Percentiles rank a stretch among this genome's conserved stretches.
These are phyloP conservation scores for Martiniozyma asiatica DNA, from an alignment of 1,139 yeast species.

Conservation along the genomic window DNA sequence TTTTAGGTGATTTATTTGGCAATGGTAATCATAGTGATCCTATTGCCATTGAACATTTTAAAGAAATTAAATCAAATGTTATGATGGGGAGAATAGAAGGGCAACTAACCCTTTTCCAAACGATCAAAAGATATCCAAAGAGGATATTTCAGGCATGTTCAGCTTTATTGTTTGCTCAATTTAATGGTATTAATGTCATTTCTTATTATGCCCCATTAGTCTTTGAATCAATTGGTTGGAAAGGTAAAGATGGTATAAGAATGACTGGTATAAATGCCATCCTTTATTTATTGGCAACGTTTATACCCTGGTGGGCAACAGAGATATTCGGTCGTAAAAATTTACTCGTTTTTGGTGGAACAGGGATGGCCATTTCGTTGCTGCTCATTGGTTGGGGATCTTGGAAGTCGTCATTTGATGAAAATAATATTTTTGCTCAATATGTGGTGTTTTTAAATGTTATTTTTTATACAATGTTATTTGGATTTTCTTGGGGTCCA, in stretches of 20 bases:
- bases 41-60: conserved; percentile 56
- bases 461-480: conserved; percentile 69
- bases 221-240: conserved; percentile 93
- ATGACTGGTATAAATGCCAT: conserved; percentile 89
- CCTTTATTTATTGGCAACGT: conserved; percentile 60
- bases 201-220: conserved; percentile 90
- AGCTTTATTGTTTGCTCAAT: conserved; percentile 83
- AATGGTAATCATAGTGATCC: conserved; percentile 45
- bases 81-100: conserved; percentile 72
- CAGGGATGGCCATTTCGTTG: conserved; percentile 66
- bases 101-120: conserved; percentile 54
- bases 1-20: conserved; percentile 69
- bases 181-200: conserved; percentile 86
- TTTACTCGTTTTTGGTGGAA: conserved; percentile 63
- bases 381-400: conserved; percentile 56
- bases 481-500: conserved; percentile 90
- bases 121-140: conserved; percentile 57
- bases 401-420: conserved; percentile 17
- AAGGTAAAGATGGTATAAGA: conserved; percentile 72
- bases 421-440: conserved; percentile 23
- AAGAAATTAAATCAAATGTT: conserved; percentile 72
- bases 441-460: conserved; percentile 77
- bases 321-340: conserved; percentile 90
- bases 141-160: conserved; percentile 85
- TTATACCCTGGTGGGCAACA: conserved; percentile 87